phyloP scores from a whole-genome alignment of 495 filamentous ascomycete genomes.

The Neurospora discreta region DNA sequence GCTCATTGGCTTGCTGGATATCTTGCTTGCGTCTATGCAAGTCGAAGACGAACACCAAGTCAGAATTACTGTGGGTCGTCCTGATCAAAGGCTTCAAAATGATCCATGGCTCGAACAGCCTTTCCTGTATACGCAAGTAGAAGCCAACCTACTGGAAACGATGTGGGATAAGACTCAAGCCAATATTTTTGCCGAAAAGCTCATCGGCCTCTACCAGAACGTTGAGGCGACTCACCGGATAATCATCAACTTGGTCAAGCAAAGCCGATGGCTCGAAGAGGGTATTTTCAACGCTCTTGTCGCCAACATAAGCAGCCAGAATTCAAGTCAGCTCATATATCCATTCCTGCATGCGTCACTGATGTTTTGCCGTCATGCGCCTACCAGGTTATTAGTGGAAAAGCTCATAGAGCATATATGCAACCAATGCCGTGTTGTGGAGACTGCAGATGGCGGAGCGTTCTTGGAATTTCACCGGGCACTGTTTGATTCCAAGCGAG shows the following conservation, averaged over 20 bases:
- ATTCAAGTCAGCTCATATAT: constrained; percentile 16
- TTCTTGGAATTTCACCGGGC: constrained; percentile 33
- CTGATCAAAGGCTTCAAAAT: constrained; percentile 15
- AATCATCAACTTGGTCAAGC: constrained; percentile 29
- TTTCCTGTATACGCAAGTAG: constrained; percentile 26
- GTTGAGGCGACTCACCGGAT: constrained; percentile 29
- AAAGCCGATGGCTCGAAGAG: constrained; percentile 23
- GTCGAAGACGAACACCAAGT: constrained; percentile 1
- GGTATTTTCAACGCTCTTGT: constrained; percentile 23
- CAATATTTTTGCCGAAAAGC: constrained; percentile 40
- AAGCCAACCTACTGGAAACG: constrained; percentile 32
- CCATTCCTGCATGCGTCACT: constrained; percentile 28
- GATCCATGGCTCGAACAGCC: constrained; percentile 9
- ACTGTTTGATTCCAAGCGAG: constrained; percentile 18
- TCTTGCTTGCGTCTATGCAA: constrained; percentile 36
- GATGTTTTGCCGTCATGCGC: constrained; percentile 25
- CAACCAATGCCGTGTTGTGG: constrained; percentile 27
- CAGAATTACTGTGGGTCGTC: neutral
- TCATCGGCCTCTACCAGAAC: constrained; percentile 40
- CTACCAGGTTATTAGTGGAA: constrained; percentile 12
- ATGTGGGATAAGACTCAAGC: constrained; percentile 26
- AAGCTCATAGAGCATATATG: constrained; percentile 25
- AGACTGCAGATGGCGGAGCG: constrained; percentile 27
- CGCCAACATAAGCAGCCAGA: constrained; percentile 23
- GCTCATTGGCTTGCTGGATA: constrained; percentile 45